Base-by-base conservation (phyloP, 805 yeast genomes). In the Wickerhamiella siamensis region DNA sequence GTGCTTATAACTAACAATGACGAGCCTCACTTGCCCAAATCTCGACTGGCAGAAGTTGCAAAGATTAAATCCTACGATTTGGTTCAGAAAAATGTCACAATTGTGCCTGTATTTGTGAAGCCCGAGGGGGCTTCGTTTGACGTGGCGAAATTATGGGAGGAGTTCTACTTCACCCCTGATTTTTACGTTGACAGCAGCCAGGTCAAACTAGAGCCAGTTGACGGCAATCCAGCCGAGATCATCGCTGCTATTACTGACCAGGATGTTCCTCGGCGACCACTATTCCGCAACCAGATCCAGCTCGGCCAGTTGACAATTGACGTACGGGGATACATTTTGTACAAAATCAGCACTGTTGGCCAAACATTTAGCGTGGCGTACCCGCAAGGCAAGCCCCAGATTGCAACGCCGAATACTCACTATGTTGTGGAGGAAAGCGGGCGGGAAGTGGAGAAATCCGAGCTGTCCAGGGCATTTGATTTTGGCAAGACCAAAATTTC, bases 311-410 rank as follows among this genome's bases (percentile, higher is more conserved):
- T 20, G 16, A 32, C 67, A 0, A 70, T 88, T 38, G 79, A 84
- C 0, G 67, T 87, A 1, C 73, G 72, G 49, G 96, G 94, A 0
- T 81, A 75, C 52, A 61, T 79, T 0, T 65, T 81, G n/a, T 71
- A 70, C 46, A 64, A 67, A 5, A 74, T 72, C 40, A 69, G 64
- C 33, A 52, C 74, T 0, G 65, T 69, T 16, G 60, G 70, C n/a
- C 63, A 36, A 24, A 14, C 72, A 10, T 67, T 67, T 31, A 65
- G 65, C 35, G 71, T 81, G 4, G 75, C 71, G 55, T 74, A 71
- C 33, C 68, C 69, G 38, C 72, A 69, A 2, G 78, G 74, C 19
- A 56, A 59, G 6, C 63, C 74, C 39, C 65, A 67, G 48, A 64
- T 72, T 15, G 87, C 77, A 0, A 69, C 70, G 38, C 60, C 71